Evolutionary conservation across 495 filamentous ascomycete genomes (phyloP).

Genomic region (Glonium stellatum): DNA sequence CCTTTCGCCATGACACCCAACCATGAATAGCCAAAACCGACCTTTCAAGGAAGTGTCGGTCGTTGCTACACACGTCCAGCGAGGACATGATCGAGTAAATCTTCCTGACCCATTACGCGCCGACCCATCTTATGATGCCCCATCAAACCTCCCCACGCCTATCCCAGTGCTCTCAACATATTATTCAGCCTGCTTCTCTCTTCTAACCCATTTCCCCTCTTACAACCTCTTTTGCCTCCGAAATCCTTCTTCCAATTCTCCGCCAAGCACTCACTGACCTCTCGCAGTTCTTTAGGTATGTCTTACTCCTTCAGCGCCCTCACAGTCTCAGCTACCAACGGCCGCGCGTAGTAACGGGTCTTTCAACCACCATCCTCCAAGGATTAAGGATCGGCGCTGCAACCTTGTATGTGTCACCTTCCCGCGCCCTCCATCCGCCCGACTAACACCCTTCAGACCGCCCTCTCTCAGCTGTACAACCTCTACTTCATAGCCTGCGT

Average conservation of each 20-base stretch:
- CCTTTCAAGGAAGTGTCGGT: not conserved
- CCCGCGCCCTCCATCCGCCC: not conserved
- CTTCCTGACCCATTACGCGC: not conserved
- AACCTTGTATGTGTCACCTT: not conserved
- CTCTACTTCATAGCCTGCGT: slow-evolving; percentile 73
- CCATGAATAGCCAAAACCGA: not conserved
- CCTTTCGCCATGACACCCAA: not conserved
- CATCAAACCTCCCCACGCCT: too few relatives aligned
- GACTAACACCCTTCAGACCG: slow-evolving; percentile 10
- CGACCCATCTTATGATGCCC: too few relatives aligned
- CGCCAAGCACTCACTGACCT: too few relatives aligned
- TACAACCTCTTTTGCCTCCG: too few relatives aligned
- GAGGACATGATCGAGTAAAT: not conserved
- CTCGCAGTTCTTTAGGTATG: too few relatives aligned
- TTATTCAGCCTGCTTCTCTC: too few relatives aligned
- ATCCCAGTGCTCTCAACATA: too few relatives aligned
- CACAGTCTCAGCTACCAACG: too few relatives aligned
- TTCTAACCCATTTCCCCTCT: too few relatives aligned
- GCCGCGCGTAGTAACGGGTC: too few relatives aligned
- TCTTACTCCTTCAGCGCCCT: too few relatives aligned
- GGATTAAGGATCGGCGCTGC: not conserved
- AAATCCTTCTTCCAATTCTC: too few relatives aligned
- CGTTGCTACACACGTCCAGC: not conserved
- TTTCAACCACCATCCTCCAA: not conserved
- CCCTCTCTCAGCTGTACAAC: slow-evolving; percentile 41